Percentiles rank a stretch among this genome's conserved stretches.
Conservation (phyloP, 352 stramenopile species). For the Pythium phragmiticola region DNA sequence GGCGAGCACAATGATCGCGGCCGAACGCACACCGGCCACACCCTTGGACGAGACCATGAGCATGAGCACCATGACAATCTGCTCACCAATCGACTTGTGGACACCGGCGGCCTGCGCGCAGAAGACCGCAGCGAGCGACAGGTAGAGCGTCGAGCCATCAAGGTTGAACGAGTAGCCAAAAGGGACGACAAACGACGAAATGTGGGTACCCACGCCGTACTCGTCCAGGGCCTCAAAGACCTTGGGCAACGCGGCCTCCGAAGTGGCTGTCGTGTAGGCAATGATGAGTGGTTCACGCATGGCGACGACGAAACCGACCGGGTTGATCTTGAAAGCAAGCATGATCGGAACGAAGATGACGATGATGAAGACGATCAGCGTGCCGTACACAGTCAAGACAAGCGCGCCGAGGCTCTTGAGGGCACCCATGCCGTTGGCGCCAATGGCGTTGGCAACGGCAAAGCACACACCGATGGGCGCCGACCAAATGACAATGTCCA, state of each 20-base stretch:
- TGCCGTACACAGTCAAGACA: constrained; percentile 49
- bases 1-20: constrained; percentile 9
- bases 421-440: constrained; percentile 43
- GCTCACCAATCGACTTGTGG: constrained; percentile 22
- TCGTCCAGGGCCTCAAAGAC: constrained; percentile 52
- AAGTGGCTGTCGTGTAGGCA: constrained; percentile 35
- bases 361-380: constrained; percentile 48
- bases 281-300: constrained; percentile 57
- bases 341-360: constrained; percentile 43
- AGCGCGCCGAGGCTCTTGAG: constrained; percentile 39
- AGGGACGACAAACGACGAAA: constrained; percentile 54
- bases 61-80: constrained; percentile 15
- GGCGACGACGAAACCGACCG: constrained; percentile 36
- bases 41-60: constrained; percentile 17
- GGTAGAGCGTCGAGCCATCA: constrained; percentile 50
- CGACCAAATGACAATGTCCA: constrained; percentile 67
- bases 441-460: constrained; percentile 48
- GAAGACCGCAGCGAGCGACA: constrained; percentile 46
- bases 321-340: constrained; percentile 50
- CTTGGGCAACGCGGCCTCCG: constrained; percentile 42
- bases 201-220: constrained; percentile 50
- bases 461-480: constrained; percentile 61
- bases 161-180: constrained; percentile 75
- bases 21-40: constrained; percentile 13
- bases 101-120: constrained; percentile 47